phyloP scores from a whole-genome alignment of 2,329 filamentous ascomycete species.

The Colletotrichum coccodes region DNA sequence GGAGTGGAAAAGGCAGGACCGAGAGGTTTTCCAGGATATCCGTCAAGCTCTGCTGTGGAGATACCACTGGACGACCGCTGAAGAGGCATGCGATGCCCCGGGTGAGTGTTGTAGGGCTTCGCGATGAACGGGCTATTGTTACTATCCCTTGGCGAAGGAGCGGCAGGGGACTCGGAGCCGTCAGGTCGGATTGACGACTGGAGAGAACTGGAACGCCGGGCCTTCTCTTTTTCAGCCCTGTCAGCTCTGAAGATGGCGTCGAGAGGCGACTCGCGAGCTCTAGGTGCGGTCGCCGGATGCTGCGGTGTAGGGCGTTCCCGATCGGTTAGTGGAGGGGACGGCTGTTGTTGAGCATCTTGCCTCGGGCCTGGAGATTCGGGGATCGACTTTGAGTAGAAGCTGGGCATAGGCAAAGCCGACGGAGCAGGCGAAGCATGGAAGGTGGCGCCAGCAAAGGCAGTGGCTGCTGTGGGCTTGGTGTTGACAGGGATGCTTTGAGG shows the following conservation, averaged over 20 bases:
- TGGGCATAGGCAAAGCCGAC: slow-evolving; percentile 89
- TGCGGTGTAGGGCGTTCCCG: slow-evolving; percentile 59
- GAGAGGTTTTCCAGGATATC: slow-evolving; percentile 62
- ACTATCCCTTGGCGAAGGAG: slow-evolving; percentile 46
- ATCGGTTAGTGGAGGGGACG: slow-evolving; percentile 63
- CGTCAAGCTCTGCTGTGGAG: slow-evolving; percentile 76
- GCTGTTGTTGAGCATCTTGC: slow-evolving; percentile 53
- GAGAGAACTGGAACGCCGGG: slow-evolving; percentile 62
- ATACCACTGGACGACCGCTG: slow-evolving; percentile 53
- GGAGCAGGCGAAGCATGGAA: slow-evolving; percentile 96
- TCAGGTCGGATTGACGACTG: slow-evolving; percentile 51
- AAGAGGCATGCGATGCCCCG: slow-evolving; percentile 24
- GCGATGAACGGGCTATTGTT: slow-evolving; percentile 28
- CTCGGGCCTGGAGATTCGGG: slow-evolving; percentile 66
- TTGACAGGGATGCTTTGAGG: slow-evolving; percentile 42
- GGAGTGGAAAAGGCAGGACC: slow-evolving; percentile 77
- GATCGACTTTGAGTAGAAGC: slow-evolving; percentile 81
- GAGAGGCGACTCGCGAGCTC: slow-evolving; percentile 75
- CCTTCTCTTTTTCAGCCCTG: slow-evolving; percentile 77
- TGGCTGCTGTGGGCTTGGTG: slow-evolving; percentile 61
- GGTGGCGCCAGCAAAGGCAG: slow-evolving; percentile 87
- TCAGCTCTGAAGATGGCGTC: slow-evolving; percentile 93
- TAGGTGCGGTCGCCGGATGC: slow-evolving; percentile 43
- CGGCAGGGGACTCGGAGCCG: slow-evolving; percentile 63
- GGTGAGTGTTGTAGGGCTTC: slow-evolving; percentile 26